Evolutionary conservation across 176 grass and related monocot species (phyloP).

Genomic region (Carex parvula): DNA sequence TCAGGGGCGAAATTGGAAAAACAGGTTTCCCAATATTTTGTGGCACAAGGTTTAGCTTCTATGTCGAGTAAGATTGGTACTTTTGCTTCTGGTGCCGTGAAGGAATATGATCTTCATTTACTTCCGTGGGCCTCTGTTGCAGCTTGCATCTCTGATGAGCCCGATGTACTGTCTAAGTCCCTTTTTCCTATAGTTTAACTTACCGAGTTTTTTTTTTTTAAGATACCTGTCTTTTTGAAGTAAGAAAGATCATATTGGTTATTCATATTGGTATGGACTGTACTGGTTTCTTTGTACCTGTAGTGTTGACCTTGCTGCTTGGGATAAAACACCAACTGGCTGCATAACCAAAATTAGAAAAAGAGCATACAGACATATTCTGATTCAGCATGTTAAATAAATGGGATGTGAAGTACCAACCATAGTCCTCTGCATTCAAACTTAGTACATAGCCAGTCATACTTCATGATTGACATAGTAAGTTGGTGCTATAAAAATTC

Average conservation of each 20-base stretch:
- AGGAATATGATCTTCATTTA: constrained; percentile 87
- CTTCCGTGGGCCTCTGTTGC: constrained; percentile 97
- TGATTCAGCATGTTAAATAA: background rate
- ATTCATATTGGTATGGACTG: background rate
- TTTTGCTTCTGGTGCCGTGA: constrained; percentile 71
- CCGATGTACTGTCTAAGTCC: constrained; percentile 48
- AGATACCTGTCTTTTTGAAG: background rate
- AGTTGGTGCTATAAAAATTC: constrained; percentile 2
- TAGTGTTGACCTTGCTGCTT: constrained; percentile 1
- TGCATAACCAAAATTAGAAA: background rate
- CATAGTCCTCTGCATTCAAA: background rate
- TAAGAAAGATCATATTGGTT: background rate
- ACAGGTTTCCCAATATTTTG: constrained; percentile 59
- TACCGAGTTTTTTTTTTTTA: background rate
- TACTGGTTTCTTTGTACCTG: background rate
- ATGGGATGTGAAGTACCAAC: constrained; percentile 5
- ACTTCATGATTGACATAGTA: background rate
- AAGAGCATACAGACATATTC: background rate
- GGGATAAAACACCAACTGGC: background rate
- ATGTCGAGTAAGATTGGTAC: constrained; percentile 71
- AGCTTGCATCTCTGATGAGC: constrained; percentile 64
- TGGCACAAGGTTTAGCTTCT: constrained; percentile 79
- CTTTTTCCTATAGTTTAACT: background rate
- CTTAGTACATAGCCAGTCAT: background rate
- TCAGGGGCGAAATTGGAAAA: constrained; percentile 49